These are phyloP conservation scores for Fusarium falciforme DNA, from an alignment of 2,329 filamentous ascomycete genomes.

Conservation along the genomic window DNA sequence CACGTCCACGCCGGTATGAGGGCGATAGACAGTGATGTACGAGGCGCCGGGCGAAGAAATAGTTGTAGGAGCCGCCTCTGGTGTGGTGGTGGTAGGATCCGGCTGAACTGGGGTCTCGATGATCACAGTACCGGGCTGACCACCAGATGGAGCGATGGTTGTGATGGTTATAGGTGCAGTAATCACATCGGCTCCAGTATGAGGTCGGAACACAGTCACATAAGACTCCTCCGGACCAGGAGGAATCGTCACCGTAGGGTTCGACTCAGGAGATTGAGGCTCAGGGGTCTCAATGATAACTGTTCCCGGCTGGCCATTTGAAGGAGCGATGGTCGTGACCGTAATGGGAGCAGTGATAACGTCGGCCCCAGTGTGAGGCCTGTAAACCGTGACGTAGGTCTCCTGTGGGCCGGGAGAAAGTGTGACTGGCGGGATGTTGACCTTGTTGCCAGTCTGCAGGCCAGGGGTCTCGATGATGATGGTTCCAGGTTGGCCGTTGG, in stretches of 20 bases:
- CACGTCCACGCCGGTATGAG: constrained; percentile 10
- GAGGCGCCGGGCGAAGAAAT: constrained; percentile 14
- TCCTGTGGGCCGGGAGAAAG: background rate
- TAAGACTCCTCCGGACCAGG: constrained; percentile 16
- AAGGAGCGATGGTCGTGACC: constrained; percentile 24
- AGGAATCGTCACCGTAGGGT: constrained; percentile 22
- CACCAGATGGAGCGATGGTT: constrained; percentile 17
- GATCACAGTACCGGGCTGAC: constrained; percentile 26
- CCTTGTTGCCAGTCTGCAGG: background rate
- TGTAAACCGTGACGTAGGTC: constrained; percentile 10
- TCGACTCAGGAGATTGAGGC: background rate
- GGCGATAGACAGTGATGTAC: constrained; percentile 27
- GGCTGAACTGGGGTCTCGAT: constrained; percentile 26
- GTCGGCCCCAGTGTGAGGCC: constrained; percentile 22
- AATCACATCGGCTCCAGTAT: constrained; percentile 16
- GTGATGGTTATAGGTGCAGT: constrained; percentile 18
- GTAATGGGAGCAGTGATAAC: constrained; percentile 23
- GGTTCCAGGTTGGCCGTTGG: constrained; percentile 19
- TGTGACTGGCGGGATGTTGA: constrained; percentile 1
- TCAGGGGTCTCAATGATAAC: constrained; percentile 26
- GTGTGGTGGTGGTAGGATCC: background rate
- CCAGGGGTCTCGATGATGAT: constrained; percentile 26
- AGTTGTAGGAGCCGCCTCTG: constrained; percentile 1
- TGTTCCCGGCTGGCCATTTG: constrained; percentile 16
- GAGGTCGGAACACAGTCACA: constrained; percentile 27